A percentile compares a stretch with the other conserved stretches of the same genome.
phyloP scores from a whole-genome alignment of 169 alveolate genomes.

The Theileria parva region DNA sequence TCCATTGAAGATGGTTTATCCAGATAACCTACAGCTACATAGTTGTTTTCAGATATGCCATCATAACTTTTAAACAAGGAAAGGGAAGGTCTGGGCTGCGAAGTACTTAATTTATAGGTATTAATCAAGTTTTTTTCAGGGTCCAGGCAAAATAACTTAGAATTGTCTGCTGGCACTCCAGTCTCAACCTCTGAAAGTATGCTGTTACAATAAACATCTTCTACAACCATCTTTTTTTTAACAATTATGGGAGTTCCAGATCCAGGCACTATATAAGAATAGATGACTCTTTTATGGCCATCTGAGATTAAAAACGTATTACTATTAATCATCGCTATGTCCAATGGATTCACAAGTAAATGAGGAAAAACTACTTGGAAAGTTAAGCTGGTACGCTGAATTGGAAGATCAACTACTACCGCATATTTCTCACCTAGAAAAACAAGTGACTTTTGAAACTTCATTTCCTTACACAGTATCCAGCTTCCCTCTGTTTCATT shows the following conservation, averaged over 20 bases:
- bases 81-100: neutral
- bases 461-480: constrained; percentile 40
- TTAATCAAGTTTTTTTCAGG: constrained; percentile 20
- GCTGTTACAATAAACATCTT: constrained; percentile 20
- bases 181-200: constrained; percentile 3
- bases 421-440: constrained; percentile 33
- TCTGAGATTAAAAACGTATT: constrained; percentile 34
- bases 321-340: constrained; percentile 12
- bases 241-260: neutral
- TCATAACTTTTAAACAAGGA: constrained; percentile 4
- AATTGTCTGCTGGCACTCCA: neutral
- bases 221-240: neutral
- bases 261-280: neutral
- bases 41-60: neutral
- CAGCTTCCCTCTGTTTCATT: constrained; percentile 21
- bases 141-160: constrained; percentile 28
- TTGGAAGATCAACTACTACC: constrained; percentile 4
- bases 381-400: neutral
- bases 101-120: constrained; percentile 4
- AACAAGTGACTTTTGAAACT: neutral
- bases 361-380: constrained; percentile 22
- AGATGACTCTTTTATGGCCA: constrained; percentile 26
- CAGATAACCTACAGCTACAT: constrained; percentile 15
- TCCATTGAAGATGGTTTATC: constrained; percentile 36
- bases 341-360: constrained; percentile 43